Evolutionary conservation across 306 rosid species (phyloP).

Genomic region (Amphicarpaea edgeworthii): DNA sequence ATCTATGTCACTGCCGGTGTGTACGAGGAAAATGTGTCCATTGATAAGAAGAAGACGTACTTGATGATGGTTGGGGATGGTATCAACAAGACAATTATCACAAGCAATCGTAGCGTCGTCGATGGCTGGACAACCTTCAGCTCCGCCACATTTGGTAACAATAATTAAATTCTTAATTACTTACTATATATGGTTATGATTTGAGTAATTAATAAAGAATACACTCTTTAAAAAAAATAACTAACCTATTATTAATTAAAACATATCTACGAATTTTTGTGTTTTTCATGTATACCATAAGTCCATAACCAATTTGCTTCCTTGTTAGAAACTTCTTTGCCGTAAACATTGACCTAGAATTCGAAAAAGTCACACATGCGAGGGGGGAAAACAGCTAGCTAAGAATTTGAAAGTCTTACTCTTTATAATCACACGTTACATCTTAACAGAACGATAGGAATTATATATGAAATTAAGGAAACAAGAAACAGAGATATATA

Average conservation of each 20-base stretch:
- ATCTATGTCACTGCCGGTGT: conserved; percentile 85
- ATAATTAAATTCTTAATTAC: neutral
- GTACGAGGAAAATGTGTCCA: conserved; percentile 71
- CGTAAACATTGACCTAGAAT: neutral
- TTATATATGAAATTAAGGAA: too few relatives aligned
- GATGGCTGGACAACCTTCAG: conserved; percentile 93
- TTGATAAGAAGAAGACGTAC: conserved; percentile 73
- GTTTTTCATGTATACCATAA: too few relatives aligned
- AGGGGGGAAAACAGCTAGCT: neutral
- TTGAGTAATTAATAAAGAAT: neutral
- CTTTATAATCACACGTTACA: neutral
- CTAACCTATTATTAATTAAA: neutral
- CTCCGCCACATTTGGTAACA: conserved; percentile 84
- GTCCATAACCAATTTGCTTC: neutral
- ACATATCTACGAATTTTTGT: too few relatives aligned
- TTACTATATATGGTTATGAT: neutral
- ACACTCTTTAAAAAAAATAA: neutral
- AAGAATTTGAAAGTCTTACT: neutral
- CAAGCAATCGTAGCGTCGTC: conserved; percentile 79
- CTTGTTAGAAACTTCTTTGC: neutral
- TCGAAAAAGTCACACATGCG: neutral
- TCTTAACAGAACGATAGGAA: neutral
- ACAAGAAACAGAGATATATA: neutral
- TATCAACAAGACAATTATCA: conserved; percentile 76
- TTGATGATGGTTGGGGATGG: conserved; percentile 92